These are phyloP conservation scores for Aspergillus pseudoviridinutans DNA, from an alignment of 2,329 filamentous ascomycete genomes.

Conservation along the genomic window DNA sequence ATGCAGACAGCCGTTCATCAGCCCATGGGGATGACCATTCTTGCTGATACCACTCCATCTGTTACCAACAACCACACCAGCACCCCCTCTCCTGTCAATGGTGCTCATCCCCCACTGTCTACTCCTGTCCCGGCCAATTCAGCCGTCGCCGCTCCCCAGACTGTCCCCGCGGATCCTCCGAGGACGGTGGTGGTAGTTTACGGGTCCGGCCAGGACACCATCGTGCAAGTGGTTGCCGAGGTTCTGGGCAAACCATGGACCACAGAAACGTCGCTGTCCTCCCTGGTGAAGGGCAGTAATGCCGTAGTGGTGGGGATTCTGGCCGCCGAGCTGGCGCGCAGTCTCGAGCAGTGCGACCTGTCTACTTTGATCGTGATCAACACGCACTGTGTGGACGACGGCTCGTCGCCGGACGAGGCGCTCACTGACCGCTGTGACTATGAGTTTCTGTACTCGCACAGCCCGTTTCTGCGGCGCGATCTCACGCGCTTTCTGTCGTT, in stretches of 20 bases:
- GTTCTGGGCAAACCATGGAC: conserved; percentile 71
- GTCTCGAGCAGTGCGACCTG: conserved; percentile 57
- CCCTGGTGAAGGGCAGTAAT: conserved; percentile 53
- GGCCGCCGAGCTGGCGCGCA: conserved; percentile 53
- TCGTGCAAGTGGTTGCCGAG: conserved; percentile 72
- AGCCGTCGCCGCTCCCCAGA: neutral
- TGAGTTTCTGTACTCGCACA: conserved; percentile 77
- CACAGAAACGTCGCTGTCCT: conserved; percentile 55
- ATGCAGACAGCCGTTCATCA: conserved; percentile 30
- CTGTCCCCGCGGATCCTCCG: conserved; percentile 12
- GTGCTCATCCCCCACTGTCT: neutral
- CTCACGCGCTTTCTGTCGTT: conserved; percentile 75
- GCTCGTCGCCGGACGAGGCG: conserved; percentile 62
- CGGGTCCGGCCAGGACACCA: conserved; percentile 66
- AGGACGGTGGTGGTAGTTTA: conserved; percentile 61
- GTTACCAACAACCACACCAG: conserved; percentile 6
- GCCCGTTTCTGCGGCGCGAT: conserved; percentile 69
- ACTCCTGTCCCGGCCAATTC: too few relatives aligned
- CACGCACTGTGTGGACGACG: conserved; percentile 68
- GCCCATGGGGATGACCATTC: conserved; percentile 30
- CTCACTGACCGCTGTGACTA: conserved; percentile 72
- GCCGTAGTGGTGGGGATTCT: conserved; percentile 65
- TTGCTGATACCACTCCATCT: conserved; percentile 21
- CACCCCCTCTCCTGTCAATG: conserved; percentile 11
- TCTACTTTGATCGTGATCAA: conserved; percentile 66